These are phyloP conservation scores for Cercospora citrullina DNA, from an alignment of 2,329 filamentous ascomycete species.

Conservation along the genomic window DNA sequence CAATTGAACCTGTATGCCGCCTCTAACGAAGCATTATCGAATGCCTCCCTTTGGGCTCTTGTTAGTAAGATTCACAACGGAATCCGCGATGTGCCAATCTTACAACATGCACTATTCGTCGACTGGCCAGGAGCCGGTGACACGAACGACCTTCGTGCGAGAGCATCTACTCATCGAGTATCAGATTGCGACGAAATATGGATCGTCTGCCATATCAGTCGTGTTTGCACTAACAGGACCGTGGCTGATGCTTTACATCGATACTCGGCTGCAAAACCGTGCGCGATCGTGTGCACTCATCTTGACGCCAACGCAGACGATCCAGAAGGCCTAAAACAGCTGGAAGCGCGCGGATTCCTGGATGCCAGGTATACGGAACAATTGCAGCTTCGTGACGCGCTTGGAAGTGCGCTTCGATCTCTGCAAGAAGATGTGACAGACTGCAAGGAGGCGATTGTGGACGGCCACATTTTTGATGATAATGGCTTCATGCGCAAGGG, in stretches of 20 bases:
- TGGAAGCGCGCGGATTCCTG: background rate
- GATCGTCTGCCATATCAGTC: conserved; percentile 14
- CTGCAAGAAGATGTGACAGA: background rate
- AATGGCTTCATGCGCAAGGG: background rate
- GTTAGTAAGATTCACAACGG: conserved; percentile 15
- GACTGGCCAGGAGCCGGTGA: conserved; percentile 24
- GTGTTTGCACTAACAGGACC: conserved; percentile 5
- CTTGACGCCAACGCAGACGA: conserved; percentile 6
- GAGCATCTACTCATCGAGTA: conserved; percentile 10
- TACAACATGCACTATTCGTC: conserved; percentile 11
- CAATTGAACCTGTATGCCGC: conserved; percentile 8
- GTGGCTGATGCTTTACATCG: background rate
- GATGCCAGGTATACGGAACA: background rate
- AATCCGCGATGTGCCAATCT: background rate
- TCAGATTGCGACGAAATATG: conserved; percentile 24
- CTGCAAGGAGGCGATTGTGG: background rate
- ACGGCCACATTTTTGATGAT: background rate
- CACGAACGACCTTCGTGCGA: conserved; percentile 18
- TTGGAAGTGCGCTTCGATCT: background rate
- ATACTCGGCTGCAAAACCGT: background rate
- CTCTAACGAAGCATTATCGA: background rate
- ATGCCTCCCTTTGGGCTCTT: conserved; percentile 13
- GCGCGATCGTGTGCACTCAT: conserved; percentile 14
- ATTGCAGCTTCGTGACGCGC: background rate
- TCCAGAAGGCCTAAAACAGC: background rate